A percentile compares a stretch with the other conserved stretches of the same genome.
Evolutionary conservation across 352 stramenopile species (phyloP).

Genomic region (Pseudoperonospora humuli): DNA sequence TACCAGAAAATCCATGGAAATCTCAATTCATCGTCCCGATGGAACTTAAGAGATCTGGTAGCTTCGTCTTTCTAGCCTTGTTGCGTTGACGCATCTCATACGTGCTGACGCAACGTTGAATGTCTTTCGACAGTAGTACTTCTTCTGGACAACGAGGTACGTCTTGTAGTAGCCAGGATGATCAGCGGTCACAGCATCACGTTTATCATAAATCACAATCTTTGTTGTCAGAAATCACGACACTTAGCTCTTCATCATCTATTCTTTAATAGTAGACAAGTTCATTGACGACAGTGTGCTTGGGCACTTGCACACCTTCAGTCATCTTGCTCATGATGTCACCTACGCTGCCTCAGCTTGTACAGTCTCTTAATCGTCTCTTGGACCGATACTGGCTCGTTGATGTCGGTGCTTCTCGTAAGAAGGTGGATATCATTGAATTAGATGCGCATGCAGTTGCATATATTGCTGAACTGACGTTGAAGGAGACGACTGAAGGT

Average conservation of each 20-base stretch:
- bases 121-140: slow-evolving; percentile 14
- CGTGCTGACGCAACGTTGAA: slow-evolving; percentile 13
- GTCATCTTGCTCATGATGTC: background rate
- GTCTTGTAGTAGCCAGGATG: slow-evolving; percentile 7
- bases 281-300: background rate
- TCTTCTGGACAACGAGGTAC: background rate
- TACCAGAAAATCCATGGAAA: slow-evolving; percentile 10
- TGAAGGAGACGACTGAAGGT: background rate
- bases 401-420: background rate
- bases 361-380: background rate
- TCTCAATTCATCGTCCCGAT: slow-evolving; percentile 6
- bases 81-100: slow-evolving; percentile 10
- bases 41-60: slow-evolving; percentile 3
- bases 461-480: background rate
- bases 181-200: slow-evolving; percentile 1
- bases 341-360: background rate
- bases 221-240: slow-evolving; percentile 7
- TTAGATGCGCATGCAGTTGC: background rate
- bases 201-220: slow-evolving; percentile 14
- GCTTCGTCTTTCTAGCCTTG: slow-evolving; percentile 7
- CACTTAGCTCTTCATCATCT: background rate
- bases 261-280: slow-evolving; percentile 4
- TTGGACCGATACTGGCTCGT: background rate
- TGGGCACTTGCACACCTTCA: background rate
- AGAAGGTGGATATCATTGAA: background rate